phyloP scores from a whole-genome alignment of 805 yeast genomes.

The Sporopachydermia lactativora region DNA sequence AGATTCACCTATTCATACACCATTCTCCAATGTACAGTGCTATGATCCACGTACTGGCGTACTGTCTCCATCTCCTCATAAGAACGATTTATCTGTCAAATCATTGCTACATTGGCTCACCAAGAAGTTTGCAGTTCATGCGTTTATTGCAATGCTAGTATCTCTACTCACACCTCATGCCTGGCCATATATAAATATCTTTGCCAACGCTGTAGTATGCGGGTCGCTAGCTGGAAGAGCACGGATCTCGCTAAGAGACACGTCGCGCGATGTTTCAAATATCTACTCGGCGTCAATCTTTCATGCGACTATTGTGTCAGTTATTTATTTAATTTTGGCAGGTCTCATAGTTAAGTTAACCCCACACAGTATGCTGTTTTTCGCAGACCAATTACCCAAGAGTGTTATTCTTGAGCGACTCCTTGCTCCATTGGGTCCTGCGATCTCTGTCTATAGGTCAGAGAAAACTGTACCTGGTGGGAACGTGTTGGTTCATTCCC shows the following conservation, averaged over 20 bases:
- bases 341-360: neutral
- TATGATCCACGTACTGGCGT: neutral
- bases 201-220: neutral
- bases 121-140: neutral
- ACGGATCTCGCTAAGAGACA: no score
- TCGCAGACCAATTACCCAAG: neutral
- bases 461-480: neutral
- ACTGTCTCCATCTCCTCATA: neutral
- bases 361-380: neutral
- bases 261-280: neutral
- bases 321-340: neutral
- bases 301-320: neutral
- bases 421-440: neutral
- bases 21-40: neutral
- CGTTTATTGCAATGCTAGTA: neutral
- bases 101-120: neutral
- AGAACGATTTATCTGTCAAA: neutral
- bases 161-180: neutral
- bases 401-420: neutral
- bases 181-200: neutral
- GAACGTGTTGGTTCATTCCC: neutral
- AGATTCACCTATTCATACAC: conserved; percentile 10
- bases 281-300: neutral
- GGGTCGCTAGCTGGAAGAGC: neutral
- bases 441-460: neutral